Base-by-base conservation (phyloP, 495 filamentous ascomycete species). In the Xylaria grammica region DNA sequence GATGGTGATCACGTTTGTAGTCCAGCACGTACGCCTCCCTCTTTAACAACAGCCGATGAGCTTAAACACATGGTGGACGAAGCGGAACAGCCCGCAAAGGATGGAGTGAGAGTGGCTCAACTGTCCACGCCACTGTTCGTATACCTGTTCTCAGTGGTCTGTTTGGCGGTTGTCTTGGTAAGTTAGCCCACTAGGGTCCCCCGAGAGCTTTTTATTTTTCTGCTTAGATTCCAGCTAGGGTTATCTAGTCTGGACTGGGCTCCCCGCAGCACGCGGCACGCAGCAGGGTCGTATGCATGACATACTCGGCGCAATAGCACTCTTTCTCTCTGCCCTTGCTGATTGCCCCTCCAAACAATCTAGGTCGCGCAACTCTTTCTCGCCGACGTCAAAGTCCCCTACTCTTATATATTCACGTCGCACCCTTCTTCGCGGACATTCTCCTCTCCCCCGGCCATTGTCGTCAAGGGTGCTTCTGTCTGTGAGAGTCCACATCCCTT, bases 401-500 rank as follows among this genome's bases (percentile, higher is more conserved):
- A 74, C 60, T 67, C 73, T 54, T 69, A 71, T 49, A 70, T 81
- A 51, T 70, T 79, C 59, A 55, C 72, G 50, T 69, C 62, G 27
- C 69, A 70, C 45, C 68, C 72, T 50, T 74, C 78, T 56, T 69
- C 74, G 29, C 63, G 67, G 53, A 71, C 75, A 5, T 38, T 74
- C 20, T 78, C 74, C 40, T 85, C 81, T 63, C 80, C 80, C 20
- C 69, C 71, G 1, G 81, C 81, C 22, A 63, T 74, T 24, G 60
- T 75, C 46, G 54, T 71, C 29, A 73, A 75, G 68, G 71, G 75
- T 19, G 70, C 70, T n/a, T n/a, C n/a, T 11, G 71, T 78, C 53
- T 86, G 83, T 77, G 74, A 80, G 61, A 79, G 74, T 44, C 82
- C 75, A 29, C 70, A 68, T 15, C 79, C 82, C 13, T 85, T 85